Base-by-base conservation (phyloP, 1,284 basidiomycete genomes). In the Taiwanofungus camphoratus region DNA sequence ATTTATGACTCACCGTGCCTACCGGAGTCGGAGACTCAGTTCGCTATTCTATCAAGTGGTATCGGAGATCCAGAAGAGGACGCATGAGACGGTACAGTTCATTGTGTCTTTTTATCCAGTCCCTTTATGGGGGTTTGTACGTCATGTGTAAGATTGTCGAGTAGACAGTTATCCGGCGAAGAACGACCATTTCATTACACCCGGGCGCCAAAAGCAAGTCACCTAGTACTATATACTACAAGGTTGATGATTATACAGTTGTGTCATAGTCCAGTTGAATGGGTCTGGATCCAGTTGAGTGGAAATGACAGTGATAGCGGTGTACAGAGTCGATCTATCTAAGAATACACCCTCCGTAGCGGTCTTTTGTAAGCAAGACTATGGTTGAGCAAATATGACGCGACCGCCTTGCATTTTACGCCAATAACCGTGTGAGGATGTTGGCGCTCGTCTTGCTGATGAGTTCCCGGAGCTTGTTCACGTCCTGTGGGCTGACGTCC, bases 1-100 rank as follows among this genome's bases (percentile, higher is more conserved):
- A 95, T 99, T 52, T 95, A 96, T 50, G 96, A 99, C 68, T 97
- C 93, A 5, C 96, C 96, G 1, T 98, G 94, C 67, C 73, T 99
- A 32, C 96, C 96, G 5, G 96, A 99, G 65, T 92, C 91, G 46
- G 95, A 99, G 62, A 92, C 88, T 3, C 87, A 91, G 50, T 99
- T 98, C 63, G 89, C 92, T 22, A 99, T 99, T 64, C 82, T 91
- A 45, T 67, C 78, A 12, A 83, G 87, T 56, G 92, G 92, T 53
- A 91, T 95, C 48, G 89, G 88, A 5, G 92, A 95, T 58, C 92
- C 92, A 1, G 90, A 93, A 57, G 92, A 94, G 60, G 91, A 93
- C 59, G 64, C 70, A 47, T 74, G 52, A 42, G 16, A 9, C 30
- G 33, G 24, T 15, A 36, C 27, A 34, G 8, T 24, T 18, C 22